These are phyloP conservation scores for Penicillium psychrofluorescens DNA, from an alignment of 495 filamentous ascomycete species.

Conservation along the genomic window DNA sequence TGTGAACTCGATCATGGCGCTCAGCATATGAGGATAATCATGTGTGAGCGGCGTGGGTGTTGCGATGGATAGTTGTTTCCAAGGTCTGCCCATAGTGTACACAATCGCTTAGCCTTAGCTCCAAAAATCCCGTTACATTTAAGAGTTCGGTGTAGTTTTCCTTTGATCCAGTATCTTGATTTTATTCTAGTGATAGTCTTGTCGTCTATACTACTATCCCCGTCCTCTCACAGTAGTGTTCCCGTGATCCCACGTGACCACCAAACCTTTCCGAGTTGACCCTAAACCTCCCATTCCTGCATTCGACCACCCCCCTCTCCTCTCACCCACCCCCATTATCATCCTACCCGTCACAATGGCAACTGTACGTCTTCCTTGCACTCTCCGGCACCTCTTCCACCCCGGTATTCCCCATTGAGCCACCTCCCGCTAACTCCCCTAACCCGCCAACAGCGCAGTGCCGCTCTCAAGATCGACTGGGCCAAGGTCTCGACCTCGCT, in stretches of 20 bases:
- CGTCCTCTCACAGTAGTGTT: conserved; percentile 12
- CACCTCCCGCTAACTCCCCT: conserved; percentile 16
- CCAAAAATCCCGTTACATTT: conserved; percentile 14
- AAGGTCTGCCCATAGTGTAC: conserved; percentile 29
- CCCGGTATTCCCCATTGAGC: conserved; percentile 5
- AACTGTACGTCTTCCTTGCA: conserved; percentile 59
- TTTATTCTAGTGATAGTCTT: too few relatives aligned
- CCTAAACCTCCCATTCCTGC: conserved; percentile 35
- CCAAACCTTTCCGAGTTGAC: conserved; percentile 43
- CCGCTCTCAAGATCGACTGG: conserved; percentile 99
- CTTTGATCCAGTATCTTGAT: not conserved
- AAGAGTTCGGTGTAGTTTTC: not conserved
- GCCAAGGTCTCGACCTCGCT: conserved; percentile 81
- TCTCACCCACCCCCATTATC: conserved; percentile 29
- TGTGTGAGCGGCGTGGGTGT: conserved; percentile 25
- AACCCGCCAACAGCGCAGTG: conserved; percentile 69
- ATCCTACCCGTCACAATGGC: conserved; percentile 65
- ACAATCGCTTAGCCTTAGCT: conserved; percentile 23
- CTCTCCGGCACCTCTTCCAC: conserved; percentile 7
- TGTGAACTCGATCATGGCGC: conserved; percentile 99
- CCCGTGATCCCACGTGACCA: conserved; percentile 38
- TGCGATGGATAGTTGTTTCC: conserved; percentile 20
- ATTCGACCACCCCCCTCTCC: conserved; percentile 34
- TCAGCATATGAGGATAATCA: conserved; percentile 69
- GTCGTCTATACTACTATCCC: not conserved